Conservation (phyloP, 768 basidiomycete genomes). For the Serendipita indica region DNA sequence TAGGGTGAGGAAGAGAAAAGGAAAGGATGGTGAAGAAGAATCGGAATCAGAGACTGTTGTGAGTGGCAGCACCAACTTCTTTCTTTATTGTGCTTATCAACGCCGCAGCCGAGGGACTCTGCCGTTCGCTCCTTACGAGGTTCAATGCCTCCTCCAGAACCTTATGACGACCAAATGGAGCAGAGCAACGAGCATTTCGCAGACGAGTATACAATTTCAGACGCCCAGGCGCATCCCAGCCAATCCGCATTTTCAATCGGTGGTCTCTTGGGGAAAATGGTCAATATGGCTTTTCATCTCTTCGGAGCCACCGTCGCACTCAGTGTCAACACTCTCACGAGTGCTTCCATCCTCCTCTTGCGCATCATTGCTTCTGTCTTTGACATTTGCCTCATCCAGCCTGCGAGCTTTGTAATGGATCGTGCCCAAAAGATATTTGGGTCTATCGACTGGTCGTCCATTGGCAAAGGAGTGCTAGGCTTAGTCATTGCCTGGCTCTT, state of each 20-base stretch:
- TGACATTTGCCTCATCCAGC: neutral
- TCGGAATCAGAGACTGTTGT: conserved; percentile 24
- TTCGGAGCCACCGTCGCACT: conserved; percentile 19
- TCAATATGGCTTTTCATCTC: conserved; percentile 25
- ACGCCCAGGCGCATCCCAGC: neutral
- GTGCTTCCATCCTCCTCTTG: neutral
- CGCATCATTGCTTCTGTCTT: neutral
- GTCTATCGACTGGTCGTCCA: neutral
- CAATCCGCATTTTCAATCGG: conserved; percentile 31
- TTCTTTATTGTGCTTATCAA: neutral
- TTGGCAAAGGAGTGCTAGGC: neutral
- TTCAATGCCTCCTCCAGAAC: neutral
- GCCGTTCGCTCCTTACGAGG: neutral
- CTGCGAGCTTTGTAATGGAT: neutral
- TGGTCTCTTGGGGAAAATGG: conserved; percentile 29
- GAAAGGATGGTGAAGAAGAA: conserved; percentile 27
- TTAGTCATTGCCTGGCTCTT: neutral
- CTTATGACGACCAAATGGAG: neutral
- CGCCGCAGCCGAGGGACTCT: neutral
- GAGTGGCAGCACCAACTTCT: neutral
- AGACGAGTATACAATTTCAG: neutral
- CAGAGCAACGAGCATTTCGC: neutral
- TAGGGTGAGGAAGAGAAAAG: conserved; percentile 32
- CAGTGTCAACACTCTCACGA: neutral
- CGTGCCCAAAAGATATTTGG: conserved; percentile 8